Percentiles rank a stretch among this genome's conserved stretches.
These are phyloP conservation scores for Penicillium sp. DNA, from an alignment of 2,329 filamentous ascomycete species.

Conservation along the genomic window DNA sequence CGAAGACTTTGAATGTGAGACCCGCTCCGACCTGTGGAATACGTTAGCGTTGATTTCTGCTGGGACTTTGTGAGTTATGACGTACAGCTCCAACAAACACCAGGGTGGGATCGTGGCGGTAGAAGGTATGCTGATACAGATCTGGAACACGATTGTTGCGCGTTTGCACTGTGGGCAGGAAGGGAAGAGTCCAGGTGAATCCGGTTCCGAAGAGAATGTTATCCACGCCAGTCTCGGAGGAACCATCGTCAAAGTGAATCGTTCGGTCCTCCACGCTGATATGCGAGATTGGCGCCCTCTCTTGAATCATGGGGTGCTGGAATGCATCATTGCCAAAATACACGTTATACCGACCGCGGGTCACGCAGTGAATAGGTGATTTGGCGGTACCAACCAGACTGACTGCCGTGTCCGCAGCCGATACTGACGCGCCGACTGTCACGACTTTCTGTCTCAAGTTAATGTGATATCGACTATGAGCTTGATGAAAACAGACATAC, in stretches of 20 bases:
- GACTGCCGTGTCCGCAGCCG: constrained; percentile 60
- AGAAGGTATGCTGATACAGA: constrained; percentile 39
- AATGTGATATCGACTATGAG: background rate
- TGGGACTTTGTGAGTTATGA: background rate
- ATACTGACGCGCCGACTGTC: constrained; percentile 64
- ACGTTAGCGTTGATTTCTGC: constrained; percentile 2
- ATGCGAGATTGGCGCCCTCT: constrained; percentile 28
- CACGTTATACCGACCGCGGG: constrained; percentile 51
- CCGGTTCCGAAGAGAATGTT: constrained; percentile 66
- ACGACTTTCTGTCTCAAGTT: constrained; percentile 51
- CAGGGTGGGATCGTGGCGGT: constrained; percentile 33
- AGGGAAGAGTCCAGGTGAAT: constrained; percentile 63
- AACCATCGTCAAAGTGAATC: constrained; percentile 56
- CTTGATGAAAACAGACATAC: constrained; percentile 6
- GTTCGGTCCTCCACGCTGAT: constrained; percentile 47
- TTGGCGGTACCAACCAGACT: constrained; percentile 50
- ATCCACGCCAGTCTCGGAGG: constrained; percentile 54
- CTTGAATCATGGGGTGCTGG: constrained; percentile 51
- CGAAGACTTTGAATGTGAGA: constrained; percentile 66
- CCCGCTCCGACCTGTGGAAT: constrained; percentile 35
- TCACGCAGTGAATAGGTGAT: constrained; percentile 53
- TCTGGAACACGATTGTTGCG: constrained; percentile 35
- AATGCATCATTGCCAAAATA: constrained; percentile 62
- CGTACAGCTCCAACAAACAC: constrained; percentile 48
- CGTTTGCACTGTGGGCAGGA: constrained; percentile 50